Evolutionary conservation across 75 land plant species (phyloP), one percentile per base, ranked within the genome.

Genomic region (Sequoia sempervirens): DNA sequence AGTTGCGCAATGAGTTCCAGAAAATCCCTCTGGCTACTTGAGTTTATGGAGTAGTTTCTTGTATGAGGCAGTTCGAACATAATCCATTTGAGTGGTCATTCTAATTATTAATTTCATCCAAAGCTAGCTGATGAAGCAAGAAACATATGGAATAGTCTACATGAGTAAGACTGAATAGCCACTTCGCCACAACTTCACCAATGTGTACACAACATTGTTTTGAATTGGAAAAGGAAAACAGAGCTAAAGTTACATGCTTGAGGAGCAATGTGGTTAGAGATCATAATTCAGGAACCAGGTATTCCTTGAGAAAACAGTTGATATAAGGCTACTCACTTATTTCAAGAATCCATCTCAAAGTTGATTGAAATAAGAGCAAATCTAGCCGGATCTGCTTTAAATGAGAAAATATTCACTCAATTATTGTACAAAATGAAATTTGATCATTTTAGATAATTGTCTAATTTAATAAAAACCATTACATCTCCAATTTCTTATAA

Each of bases 1-100:
- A 97, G 85, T 86, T 97, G 52, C 88, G 97, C 56, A 97, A 97
- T 81, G 88, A 97, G 38, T 94, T 91, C 78, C 99, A 97, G 83
- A 95, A 97, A 79, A 81, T 56, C 18, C 95, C 97, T 46, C 69
- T 93, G 79, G 79, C 58, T 20, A 38, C 82, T 80, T 78, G 80
- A 78, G 5, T 20, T 45, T 43, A 78, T 45, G 30, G 30, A 78
- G 41, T 20, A 4, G 23, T 20, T 45, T 78, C 32, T 17, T 2
- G 80, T 78, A 45, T 78, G 50, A 45, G 45, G 30, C 32, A 43
- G 4, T 26, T 78, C 10, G 45, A 75, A 38, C 32, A 26, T 76
- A 78, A 78, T 14, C 80, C 80, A 45, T 74, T 78, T 13, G 14
- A 78, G 26, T 9, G 46, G 43, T 78, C 12, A 13, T 26, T 23